Conservation (phyloP, 257 asterid species). For the Eucommia ulmoides region DNA sequence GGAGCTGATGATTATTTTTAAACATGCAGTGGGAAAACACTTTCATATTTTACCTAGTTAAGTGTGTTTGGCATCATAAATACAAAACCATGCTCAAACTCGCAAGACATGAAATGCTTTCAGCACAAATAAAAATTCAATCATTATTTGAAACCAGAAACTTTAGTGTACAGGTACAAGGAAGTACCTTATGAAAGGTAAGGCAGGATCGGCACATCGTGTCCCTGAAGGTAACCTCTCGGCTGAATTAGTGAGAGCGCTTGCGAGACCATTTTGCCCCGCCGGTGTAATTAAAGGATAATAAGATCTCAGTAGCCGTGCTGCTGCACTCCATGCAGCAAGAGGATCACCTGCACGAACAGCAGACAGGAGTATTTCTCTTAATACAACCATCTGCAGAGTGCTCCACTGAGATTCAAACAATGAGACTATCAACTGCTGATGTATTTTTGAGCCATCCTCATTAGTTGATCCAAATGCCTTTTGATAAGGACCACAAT, state of each 20-base stretch:
- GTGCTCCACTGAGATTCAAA: constrained; percentile 99
- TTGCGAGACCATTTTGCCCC: constrained; percentile 92
- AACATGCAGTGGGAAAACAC: too few species aligned
- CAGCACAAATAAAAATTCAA: too few species aligned
- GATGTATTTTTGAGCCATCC: constrained; percentile 77
- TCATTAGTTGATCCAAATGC: constrained; percentile 43
- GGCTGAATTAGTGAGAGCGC: constrained; percentile 77
- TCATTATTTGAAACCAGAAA: too few species aligned
- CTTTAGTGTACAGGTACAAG: too few species aligned
- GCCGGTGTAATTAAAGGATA: constrained; percentile 97
- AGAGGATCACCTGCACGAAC: constrained; percentile 98
- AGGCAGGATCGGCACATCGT: constrained; percentile 91
- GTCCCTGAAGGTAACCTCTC: constrained; percentile 95
- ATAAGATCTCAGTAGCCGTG: constrained; percentile 90
- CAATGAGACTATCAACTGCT: constrained; percentile 65
- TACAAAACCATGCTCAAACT: too few species aligned
- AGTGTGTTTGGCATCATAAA: too few species aligned
- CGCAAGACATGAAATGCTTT: constrained; percentile 9
- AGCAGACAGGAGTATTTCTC: constrained; percentile 92
- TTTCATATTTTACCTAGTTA: too few species aligned
- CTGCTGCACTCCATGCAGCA: constrained; percentile 99
- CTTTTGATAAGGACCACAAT: constrained; percentile 18
- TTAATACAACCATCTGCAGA: constrained; percentile 94
- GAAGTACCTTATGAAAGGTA: constrained; percentile 96
- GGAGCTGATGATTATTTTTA: too few species aligned